Conservation (phyloP, 257 asterid species). For the Ehretia macrophylla region DNA sequence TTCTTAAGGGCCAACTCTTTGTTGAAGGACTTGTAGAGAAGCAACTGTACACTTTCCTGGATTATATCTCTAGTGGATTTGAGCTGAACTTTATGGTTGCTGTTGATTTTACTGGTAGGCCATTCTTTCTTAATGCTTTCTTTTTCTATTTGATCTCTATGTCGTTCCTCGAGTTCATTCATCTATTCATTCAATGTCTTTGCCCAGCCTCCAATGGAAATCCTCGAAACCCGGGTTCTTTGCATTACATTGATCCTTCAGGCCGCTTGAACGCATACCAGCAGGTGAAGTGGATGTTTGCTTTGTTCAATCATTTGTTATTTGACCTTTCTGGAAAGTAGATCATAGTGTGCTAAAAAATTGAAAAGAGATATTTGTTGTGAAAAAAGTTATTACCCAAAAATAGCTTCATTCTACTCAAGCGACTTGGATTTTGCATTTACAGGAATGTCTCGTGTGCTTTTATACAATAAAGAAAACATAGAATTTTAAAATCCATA, state of each 20-base stretch:
- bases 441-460: too few relatives aligned
- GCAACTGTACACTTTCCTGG: conserved; percentile 63
- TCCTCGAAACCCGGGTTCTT: conserved; percentile 50
- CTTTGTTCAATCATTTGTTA: neutral
- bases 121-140: neutral
- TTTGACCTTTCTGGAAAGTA: conserved; percentile 6
- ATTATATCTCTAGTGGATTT: conserved; percentile 78
- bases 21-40: conserved; percentile 61
- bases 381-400: too few relatives aligned
- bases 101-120: conserved; percentile 75
- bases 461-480: too few relatives aligned
- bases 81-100: conserved; percentile 88
- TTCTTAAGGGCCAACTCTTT: conserved; percentile 51
- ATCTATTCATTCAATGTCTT: conserved; percentile 10
- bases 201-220: conserved; percentile 65
- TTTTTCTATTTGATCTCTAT: neutral
- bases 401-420: too few relatives aligned
- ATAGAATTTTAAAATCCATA: too few relatives aligned
- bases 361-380: neutral
- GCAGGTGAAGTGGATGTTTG: conserved; percentile 37
- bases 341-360: neutral
- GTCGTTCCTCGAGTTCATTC: conserved; percentile 7
- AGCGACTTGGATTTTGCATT: too few relatives aligned
- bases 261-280: conserved; percentile 69
- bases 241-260: conserved; percentile 64